Conservation (phyloP, 2,329 filamentous ascomycete genomes). For the Onygena corvina region DNA sequence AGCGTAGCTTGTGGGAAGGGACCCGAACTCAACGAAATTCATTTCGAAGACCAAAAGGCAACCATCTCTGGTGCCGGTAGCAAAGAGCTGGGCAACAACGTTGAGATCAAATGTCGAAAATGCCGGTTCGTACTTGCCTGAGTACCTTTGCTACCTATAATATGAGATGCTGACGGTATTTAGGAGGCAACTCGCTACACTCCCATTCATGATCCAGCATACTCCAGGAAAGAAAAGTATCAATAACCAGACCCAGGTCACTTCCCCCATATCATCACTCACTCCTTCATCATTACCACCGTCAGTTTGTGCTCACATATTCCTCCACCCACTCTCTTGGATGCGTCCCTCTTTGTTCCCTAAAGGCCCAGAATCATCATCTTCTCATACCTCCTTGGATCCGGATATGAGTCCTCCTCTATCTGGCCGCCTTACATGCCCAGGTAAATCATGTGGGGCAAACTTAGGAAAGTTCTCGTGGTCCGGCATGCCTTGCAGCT, state of each 20-base stretch:
- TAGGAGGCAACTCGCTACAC: constrained; percentile 47
- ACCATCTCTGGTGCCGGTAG: constrained; percentile 13
- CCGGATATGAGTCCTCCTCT: constrained; percentile 53
- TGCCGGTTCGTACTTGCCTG: constrained; percentile 50
- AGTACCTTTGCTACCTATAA: neutral
- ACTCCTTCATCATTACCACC: constrained; percentile 17
- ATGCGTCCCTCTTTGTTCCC: constrained; percentile 67
- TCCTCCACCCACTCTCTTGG: constrained; percentile 86
- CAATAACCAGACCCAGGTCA: neutral
- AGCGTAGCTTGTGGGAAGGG: constrained; percentile 64
- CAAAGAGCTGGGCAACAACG: constrained; percentile 17
- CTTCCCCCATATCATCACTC: constrained; percentile 15
- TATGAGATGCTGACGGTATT: constrained; percentile 1
- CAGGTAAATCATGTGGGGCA: constrained; percentile 61
- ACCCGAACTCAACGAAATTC: constrained; percentile 60
- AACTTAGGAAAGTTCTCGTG: constrained; percentile 90
- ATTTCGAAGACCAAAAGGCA: constrained; percentile 52
- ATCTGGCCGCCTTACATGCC: constrained; percentile 74
- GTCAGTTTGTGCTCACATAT: constrained; percentile 64
- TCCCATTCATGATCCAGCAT: constrained; percentile 58
- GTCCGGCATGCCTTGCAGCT: constrained; percentile 90
- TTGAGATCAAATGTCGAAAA: constrained; percentile 78
- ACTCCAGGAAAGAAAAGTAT: constrained; percentile 24
- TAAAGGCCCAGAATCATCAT: constrained; percentile 15
- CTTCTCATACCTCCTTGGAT: constrained; percentile 14